Base-by-base conservation (phyloP, 352 stramenopile genomes). In the Phytophthora vignae region DNA sequence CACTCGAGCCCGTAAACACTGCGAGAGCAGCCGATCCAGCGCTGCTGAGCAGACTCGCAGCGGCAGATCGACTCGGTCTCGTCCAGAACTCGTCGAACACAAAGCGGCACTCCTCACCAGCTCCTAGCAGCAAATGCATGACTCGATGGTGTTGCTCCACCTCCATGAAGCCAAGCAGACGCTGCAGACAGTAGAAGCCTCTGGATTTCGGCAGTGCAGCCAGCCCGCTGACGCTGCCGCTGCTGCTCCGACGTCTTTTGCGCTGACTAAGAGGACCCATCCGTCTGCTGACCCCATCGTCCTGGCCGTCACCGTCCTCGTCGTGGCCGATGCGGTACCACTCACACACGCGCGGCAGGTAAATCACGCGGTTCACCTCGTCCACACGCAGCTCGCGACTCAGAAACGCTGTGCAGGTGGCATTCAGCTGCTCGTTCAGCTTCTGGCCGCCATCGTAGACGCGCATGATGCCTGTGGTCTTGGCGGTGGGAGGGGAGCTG, bases 351-450 rank as follows among this genome's bases (percentile, higher is more conserved):
- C 81, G 72, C 5, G 88, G 88, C 17, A 95, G 74, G 48, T 74
- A 78, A 33, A 95, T 81, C 1, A 84, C 58, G 2, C 80, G 74
- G 14, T 81, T 68, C 1, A 60, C 14, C 12, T 74, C 63, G 21
- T 88, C 78, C n/a, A 91, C 67, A 8, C 68, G 56, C 1, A 91
- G 42, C 56, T 91, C 77, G 6, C 63, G 64, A 46, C 69, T 44
- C 38, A 92, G 55, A 67, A 86, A 92, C 1, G 31, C 21, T 0
- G 81, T 75, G 69, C 86, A 87, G 1, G 77, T 77, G 17, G 76
- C 53, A 42, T 96, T 83, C 31, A 98, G 71, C 74, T 98, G 86
- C n/a, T 84, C 65, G 38, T 96, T 74, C 0, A 97, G 61, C n/a
- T 49, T 54, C 46, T 58, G 25, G 25, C 49, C 60, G 19, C 76